Evolutionary conservation across 352 stramenopile species (phyloP).

Genomic region (Globisporangium nunn): DNA sequence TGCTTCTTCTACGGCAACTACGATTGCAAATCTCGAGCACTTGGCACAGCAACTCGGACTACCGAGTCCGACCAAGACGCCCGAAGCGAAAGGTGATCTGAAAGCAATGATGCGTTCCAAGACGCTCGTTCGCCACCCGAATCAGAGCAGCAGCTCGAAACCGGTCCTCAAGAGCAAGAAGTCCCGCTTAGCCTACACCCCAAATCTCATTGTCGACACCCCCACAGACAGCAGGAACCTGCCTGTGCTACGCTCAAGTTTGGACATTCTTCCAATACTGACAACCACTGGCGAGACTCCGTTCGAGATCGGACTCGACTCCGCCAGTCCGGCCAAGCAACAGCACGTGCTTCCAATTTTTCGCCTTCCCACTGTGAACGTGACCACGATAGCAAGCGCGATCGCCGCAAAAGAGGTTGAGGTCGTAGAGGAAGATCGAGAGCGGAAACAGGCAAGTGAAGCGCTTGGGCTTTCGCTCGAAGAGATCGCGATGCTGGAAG

Average conservation of each 20-base stretch:
- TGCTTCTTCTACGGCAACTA: conserved; percentile 10
- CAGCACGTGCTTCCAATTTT: conserved; percentile 68
- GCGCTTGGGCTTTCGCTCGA: conserved; percentile 52
- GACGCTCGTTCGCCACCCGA: conserved; percentile 32
- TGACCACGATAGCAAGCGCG: conserved; percentile 24
- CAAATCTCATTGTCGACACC: not conserved
- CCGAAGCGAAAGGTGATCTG: conserved; percentile 15
- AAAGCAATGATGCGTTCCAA: conserved; percentile 35
- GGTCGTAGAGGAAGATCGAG: conserved; percentile 36
- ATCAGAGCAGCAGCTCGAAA: conserved; percentile 28
- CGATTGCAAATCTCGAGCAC: conserved; percentile 23
- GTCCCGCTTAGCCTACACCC: not conserved
- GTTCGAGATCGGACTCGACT: conserved; percentile 59
- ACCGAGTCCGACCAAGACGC: conserved; percentile 2
- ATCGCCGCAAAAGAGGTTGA: conserved; percentile 37
- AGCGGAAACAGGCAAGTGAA: conserved; percentile 55
- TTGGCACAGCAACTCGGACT: conserved; percentile 33
- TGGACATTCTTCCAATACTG: conserved; percentile 70
- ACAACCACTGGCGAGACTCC: conserved; percentile 61
- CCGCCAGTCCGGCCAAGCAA: conserved; percentile 14
- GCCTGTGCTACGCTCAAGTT: conserved; percentile 17
- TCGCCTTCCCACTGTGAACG: conserved; percentile 51
- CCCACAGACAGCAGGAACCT: not conserved
- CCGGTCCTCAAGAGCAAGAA: conserved; percentile 43
- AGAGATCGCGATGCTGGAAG: conserved; percentile 61